These are phyloP conservation scores for Pichia manshurica DNA, from an alignment of 805 yeast species.

Conservation along the genomic window DNA sequence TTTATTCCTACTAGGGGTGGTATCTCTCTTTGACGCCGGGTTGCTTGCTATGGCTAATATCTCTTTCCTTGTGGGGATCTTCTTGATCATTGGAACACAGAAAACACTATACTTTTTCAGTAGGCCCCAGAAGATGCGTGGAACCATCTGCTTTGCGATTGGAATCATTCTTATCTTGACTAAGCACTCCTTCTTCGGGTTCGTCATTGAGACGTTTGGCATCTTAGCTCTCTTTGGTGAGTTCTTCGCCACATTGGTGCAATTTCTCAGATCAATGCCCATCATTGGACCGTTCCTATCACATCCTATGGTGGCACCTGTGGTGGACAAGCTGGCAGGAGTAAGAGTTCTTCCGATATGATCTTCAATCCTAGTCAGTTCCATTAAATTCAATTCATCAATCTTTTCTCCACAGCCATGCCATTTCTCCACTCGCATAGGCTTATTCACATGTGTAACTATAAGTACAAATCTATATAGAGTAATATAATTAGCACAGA, in stretches of 20 bases:
- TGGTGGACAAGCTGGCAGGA: slow-evolving; percentile 58
- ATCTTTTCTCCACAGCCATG: background rate
- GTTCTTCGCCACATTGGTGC: slow-evolving; percentile 82
- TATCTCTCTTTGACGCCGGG: slow-evolving; percentile 84
- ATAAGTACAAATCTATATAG: too few relatives aligned
- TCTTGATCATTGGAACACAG: slow-evolving; percentile 81
- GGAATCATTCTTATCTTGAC: slow-evolving; percentile 74
- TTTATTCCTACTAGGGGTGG: slow-evolving; percentile 73
- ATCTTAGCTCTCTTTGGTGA: slow-evolving; percentile 85
- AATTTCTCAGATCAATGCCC: slow-evolving; percentile 83
- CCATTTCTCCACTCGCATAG: background rate
- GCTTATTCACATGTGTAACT: background rate
- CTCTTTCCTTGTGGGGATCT: slow-evolving; percentile 72
- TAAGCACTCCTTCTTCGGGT: slow-evolving; percentile 79
- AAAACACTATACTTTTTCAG: slow-evolving; percentile 79
- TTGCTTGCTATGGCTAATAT: slow-evolving; percentile 86
- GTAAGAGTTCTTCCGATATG: slow-evolving; percentile 62
- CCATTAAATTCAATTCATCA: too few relatives aligned
- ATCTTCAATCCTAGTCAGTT: slow-evolving; percentile 3
- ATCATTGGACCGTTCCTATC: slow-evolving; percentile 79
- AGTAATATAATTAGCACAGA: too few relatives aligned
- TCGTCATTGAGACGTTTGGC: slow-evolving; percentile 81
- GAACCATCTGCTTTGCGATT: slow-evolving; percentile 67
- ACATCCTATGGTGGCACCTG: slow-evolving; percentile 78
- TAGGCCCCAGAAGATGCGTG: slow-evolving; percentile 81